phyloP scores from a whole-genome alignment of 2,329 filamentous ascomycete genomes.

The Colletotrichum sublineola region DNA sequence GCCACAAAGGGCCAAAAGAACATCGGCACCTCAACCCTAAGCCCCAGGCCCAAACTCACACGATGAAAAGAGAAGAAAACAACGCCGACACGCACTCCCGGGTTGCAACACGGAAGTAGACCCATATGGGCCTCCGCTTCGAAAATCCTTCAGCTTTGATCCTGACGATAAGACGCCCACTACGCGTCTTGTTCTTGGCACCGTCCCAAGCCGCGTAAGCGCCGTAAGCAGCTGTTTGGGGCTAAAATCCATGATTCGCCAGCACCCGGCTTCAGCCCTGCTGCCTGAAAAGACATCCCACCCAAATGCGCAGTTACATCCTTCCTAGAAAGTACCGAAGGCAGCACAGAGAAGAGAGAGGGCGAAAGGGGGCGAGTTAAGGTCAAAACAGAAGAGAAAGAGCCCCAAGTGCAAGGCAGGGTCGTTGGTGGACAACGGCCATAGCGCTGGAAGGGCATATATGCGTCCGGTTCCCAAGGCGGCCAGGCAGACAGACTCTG shows the following conservation, averaged over 20 bases:
- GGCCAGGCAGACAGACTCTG: conserved; percentile 14
- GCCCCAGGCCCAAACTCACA: background rate
- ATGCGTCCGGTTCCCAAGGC: background rate
- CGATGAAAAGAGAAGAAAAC: background rate
- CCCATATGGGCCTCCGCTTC: background rate
- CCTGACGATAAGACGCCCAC: background rate
- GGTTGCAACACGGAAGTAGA: background rate
- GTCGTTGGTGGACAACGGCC: background rate
- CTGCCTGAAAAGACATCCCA: conserved; percentile 19
- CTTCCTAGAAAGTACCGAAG: background rate
- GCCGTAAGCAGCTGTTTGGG: conserved; percentile 29
- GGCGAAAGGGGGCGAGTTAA: background rate
- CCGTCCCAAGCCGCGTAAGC: conserved; percentile 37
- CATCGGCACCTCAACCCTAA: background rate
- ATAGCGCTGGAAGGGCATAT: background rate
- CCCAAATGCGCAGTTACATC: background rate
- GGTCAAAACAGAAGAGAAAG: background rate
- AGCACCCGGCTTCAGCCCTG: conserved; percentile 17
- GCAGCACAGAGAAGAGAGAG: background rate
- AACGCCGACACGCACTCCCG: background rate
- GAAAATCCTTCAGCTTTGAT: background rate
- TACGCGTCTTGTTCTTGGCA: conserved; percentile 26
- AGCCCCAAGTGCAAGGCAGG: background rate
- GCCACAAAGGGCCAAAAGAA: background rate
- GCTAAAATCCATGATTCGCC: conserved; percentile 15